phyloP scores from a whole-genome alignment of 2,329 filamentous ascomycete genomes.

The Monilinia fructicola region DNA sequence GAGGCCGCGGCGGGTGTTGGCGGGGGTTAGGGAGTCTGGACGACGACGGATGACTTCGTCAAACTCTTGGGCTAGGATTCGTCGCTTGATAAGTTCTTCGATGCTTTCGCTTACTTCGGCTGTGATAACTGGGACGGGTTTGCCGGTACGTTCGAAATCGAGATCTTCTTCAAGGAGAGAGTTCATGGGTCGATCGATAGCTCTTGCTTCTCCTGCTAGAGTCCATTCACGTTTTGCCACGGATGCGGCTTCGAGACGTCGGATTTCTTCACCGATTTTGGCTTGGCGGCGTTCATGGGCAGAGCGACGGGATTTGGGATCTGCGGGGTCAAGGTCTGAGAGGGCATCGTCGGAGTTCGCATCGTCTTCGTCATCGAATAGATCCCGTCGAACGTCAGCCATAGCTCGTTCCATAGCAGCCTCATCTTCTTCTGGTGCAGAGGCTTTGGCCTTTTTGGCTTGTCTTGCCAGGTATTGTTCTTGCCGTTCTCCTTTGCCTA shows the following conservation, averaged over 20 bases:
- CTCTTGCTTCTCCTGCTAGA: constrained; percentile 81
- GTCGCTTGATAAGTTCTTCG: constrained; percentile 89
- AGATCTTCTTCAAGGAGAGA: constrained; percentile 92
- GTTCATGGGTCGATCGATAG: constrained; percentile 79
- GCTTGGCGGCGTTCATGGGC: constrained; percentile 85
- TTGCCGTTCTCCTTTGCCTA: constrained; percentile 52
- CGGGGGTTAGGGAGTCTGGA: constrained; percentile 68
- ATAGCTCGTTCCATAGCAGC: constrained; percentile 80
- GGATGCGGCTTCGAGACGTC: constrained; percentile 82
- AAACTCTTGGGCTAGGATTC: constrained; percentile 86
- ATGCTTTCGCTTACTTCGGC: constrained; percentile 87
- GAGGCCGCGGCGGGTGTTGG: constrained; percentile 60
- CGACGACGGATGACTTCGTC: constrained; percentile 84
- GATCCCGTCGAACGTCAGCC: constrained; percentile 79
- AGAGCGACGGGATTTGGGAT: constrained; percentile 73
- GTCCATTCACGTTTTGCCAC: constrained; percentile 91
- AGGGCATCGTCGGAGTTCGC: constrained; percentile 65
- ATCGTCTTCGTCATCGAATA: constrained; percentile 75
- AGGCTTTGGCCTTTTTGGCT: constrained; percentile 43
- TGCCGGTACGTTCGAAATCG: constrained; percentile 92
- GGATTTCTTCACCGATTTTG: constrained; percentile 85
- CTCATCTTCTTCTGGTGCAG: constrained; percentile 51
- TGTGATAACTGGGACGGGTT: constrained; percentile 91
- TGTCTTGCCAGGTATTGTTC: constrained; percentile 42
- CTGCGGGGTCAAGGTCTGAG: constrained; percentile 65